These are phyloP conservation scores for Aspergillus homomorphus DNA, from an alignment of 495 filamentous ascomycete species.

Conservation along the genomic window DNA sequence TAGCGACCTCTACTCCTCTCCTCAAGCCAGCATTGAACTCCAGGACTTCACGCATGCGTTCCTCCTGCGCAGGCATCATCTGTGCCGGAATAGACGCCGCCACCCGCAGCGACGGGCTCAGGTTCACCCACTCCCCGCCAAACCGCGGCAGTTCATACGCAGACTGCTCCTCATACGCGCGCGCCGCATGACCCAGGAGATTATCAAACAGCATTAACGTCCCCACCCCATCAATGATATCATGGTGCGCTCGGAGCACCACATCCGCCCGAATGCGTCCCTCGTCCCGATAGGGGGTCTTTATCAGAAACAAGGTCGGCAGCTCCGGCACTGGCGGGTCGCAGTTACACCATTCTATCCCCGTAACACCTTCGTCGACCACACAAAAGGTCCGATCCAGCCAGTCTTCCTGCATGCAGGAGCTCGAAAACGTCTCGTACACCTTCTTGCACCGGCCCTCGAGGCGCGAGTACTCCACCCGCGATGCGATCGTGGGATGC, in stretches of 20 bases:
- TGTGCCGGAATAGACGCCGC: constrained; percentile 21
- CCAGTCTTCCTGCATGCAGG: constrained; percentile 27
- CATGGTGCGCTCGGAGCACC: constrained; percentile 44
- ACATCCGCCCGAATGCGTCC: constrained; percentile 26
- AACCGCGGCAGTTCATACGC: constrained; percentile 14
- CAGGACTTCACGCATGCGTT: constrained; percentile 9
- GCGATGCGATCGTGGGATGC: constrained; percentile 43
- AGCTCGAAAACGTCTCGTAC: constrained; percentile 27
- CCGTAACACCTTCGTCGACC: constrained; percentile 26
- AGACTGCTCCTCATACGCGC: constrained; percentile 9
- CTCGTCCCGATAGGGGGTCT: not conserved
- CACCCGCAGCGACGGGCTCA: constrained; percentile 25
- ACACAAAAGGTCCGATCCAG: constrained; percentile 34
- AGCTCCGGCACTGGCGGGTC: constrained; percentile 34
- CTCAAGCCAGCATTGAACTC: constrained; percentile 15
- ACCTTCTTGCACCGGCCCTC: constrained; percentile 34
- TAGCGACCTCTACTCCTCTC: constrained; percentile 19
- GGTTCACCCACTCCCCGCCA: constrained; percentile 20
- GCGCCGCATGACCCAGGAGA: constrained; percentile 18
- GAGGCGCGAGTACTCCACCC: constrained; percentile 23
- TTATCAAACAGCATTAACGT: constrained; percentile 37
- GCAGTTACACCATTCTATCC: constrained; percentile 39
- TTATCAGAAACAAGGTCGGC: constrained; percentile 42
- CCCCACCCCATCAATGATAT: constrained; percentile 50
- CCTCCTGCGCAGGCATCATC: constrained; percentile 12